These are phyloP conservation scores for Trichocladium antarcticum DNA, from an alignment of 495 filamentous ascomycete species.

Conservation along the genomic window DNA sequence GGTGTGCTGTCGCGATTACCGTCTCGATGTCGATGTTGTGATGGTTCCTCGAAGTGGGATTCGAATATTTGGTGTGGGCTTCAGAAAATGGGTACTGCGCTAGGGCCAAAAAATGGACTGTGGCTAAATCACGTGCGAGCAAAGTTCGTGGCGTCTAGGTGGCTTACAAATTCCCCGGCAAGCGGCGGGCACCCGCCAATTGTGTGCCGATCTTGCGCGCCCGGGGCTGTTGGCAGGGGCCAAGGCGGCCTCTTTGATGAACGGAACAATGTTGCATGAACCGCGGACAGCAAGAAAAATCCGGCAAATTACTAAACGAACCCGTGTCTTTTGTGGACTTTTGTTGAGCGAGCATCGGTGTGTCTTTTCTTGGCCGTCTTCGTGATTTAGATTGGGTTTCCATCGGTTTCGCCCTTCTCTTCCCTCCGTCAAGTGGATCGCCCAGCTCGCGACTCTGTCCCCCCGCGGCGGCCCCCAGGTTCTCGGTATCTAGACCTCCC, in stretches of 20 bases:
- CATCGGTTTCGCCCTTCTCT: neutral
- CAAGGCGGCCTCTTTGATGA: constrained; percentile 5
- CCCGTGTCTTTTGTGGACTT: neutral
- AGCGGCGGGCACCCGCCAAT: constrained; percentile 9
- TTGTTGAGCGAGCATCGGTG: neutral
- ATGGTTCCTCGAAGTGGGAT: constrained; percentile 28
- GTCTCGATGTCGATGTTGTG: constrained; percentile 31
- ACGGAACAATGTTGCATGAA: constrained; percentile 6
- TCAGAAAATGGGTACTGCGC: constrained; percentile 19
- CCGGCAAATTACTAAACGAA: neutral
- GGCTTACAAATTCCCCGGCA: constrained; percentile 7
- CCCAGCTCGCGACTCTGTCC: neutral
- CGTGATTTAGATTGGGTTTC: neutral
- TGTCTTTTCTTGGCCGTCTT: neutral
- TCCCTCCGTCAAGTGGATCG: neutral
- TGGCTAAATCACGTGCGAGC: constrained; percentile 26
- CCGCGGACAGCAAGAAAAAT: neutral
- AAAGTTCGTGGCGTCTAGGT: constrained; percentile 11
- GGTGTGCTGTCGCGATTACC: constrained; percentile 36
- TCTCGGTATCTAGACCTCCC: neutral
- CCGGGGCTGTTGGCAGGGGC: neutral
- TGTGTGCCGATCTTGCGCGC: constrained; percentile 4
- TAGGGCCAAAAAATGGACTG: constrained; percentile 18
- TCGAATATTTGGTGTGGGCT: constrained; percentile 34
- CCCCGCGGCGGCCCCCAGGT: neutral